These are phyloP conservation scores for Pinus taeda DNA, from an alignment of 75 land plant genomes.

Conservation along the genomic window DNA sequence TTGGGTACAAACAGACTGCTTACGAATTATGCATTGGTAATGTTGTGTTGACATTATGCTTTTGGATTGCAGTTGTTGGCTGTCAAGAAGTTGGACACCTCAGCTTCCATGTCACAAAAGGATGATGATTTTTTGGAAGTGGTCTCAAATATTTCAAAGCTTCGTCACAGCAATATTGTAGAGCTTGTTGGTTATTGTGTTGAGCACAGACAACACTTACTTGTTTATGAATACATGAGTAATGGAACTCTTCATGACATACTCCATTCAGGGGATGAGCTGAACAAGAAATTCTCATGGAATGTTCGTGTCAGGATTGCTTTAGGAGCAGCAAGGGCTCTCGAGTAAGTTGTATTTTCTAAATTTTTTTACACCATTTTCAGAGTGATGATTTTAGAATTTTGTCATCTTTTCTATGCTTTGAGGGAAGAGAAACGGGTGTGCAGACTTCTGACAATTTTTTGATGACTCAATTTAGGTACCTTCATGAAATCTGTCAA, in stretches of 20 bases:
- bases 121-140: conserved; percentile 64
- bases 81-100: conserved; percentile 66
- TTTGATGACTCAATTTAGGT: conserved; percentile 31
- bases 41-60: background rate
- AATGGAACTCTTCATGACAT: conserved; percentile 73
- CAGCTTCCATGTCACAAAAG: conserved; percentile 30
- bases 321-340: conserved; percentile 78
- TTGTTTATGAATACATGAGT: conserved; percentile 68
- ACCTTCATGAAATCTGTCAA: conserved; percentile 73
- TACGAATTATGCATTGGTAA: background rate
- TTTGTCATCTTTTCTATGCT: background rate
- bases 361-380: background rate
- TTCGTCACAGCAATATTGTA: conserved; percentile 68
- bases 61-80: conserved; percentile 54
- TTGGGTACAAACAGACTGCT: no score
- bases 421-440: background rate
- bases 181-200: conserved; percentile 85
- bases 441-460: background rate
- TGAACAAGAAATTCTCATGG: conserved; percentile 68
- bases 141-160: conserved; percentile 50
- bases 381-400: background rate
- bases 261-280: conserved; percentile 66
- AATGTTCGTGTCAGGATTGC: conserved; percentile 71
- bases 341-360: conserved; percentile 63
- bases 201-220: conserved; percentile 73